Conservation (phyloP, 257 asterid species). For the Apocynum venetum region DNA sequence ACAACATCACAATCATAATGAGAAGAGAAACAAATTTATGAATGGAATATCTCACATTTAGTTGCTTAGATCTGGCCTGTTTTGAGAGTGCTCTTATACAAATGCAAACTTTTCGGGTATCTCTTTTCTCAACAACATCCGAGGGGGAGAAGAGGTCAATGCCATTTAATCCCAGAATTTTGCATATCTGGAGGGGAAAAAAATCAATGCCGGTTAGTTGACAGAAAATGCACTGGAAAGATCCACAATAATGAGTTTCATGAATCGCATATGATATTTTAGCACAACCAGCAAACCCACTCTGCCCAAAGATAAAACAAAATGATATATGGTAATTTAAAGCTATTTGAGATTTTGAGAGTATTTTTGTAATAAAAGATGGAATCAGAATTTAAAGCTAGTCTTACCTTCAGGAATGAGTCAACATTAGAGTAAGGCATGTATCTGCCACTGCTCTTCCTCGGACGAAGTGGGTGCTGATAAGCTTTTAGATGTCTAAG, state of each 20-base stretch:
- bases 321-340: too few relatives aligned
- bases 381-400: background rate
- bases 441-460: conserved; percentile 74
- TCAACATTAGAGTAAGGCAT: conserved; percentile 91
- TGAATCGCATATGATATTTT: background rate
- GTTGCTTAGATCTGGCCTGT: conserved; percentile 74
- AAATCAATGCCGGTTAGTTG: background rate
- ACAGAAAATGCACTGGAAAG: background rate
- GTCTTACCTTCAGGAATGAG: conserved; percentile 72
- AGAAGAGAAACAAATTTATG: background rate
- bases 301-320: too few relatives aligned
- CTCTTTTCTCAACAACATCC: conserved; percentile 82
- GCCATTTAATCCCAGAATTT: conserved; percentile 80
- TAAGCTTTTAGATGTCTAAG: conserved; percentile 52
- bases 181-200: conserved; percentile 51
- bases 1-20: conserved; percentile 8
- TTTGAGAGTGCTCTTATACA: conserved; percentile 82
- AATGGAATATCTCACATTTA: conserved; percentile 43
- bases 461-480: conserved; percentile 55
- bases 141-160: conserved; percentile 94
- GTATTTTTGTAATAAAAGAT: background rate
- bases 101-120: conserved; percentile 79
- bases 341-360: background rate
- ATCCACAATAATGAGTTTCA: background rate
- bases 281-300: background rate